Percentiles rank a stretch among this genome's conserved stretches.
These are phyloP conservation scores for Claviceps paspali DNA, from an alignment of 2,329 filamentous ascomycete genomes.

Conservation along the genomic window DNA sequence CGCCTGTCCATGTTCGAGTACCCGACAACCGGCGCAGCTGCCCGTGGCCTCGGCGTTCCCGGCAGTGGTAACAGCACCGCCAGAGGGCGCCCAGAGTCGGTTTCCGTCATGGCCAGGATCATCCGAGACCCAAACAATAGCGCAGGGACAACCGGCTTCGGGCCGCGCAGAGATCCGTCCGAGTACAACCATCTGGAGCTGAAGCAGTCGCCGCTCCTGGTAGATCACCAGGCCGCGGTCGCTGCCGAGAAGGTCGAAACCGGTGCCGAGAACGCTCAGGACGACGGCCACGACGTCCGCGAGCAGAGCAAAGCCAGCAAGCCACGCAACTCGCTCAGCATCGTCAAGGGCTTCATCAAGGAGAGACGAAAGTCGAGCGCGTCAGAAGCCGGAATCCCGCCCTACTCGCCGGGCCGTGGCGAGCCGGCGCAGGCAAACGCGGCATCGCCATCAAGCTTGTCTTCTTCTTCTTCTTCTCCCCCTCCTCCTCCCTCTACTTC, in stretches of 20 bases:
- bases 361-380: slow-evolving; percentile 39
- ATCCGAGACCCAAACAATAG: slow-evolving; percentile 45
- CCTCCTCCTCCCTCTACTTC: too few species aligned
- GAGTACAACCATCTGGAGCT: slow-evolving; percentile 36
- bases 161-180: slow-evolving; percentile 23
- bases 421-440: slow-evolving; percentile 29
- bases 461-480: too few species aligned
- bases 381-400: slow-evolving; percentile 17
- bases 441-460: slow-evolving; percentile 41
- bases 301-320: slow-evolving; percentile 21
- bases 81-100: slow-evolving; percentile 50
- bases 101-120: slow-evolving; percentile 81
- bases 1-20: slow-evolving; percentile 41
- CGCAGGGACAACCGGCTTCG: slow-evolving; percentile 23
- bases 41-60: slow-evolving; percentile 8
- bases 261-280: slow-evolving; percentile 19
- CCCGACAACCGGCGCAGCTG: slow-evolving; percentile 10
- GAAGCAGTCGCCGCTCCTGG: slow-evolving; percentile 42
- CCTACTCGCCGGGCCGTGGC: slow-evolving; percentile 31
- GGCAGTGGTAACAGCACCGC: slow-evolving; percentile 16
- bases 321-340: slow-evolving; percentile 38
- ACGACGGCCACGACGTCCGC: slow-evolving; percentile 19
- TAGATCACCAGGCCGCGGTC: slow-evolving; percentile 34
- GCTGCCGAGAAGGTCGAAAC: slow-evolving; percentile 11
- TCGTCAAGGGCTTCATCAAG: slow-evolving; percentile 47